Conservation (phyloP, 495 filamentous ascomycete genomes). For the Gamarada debralockiae region DNA sequence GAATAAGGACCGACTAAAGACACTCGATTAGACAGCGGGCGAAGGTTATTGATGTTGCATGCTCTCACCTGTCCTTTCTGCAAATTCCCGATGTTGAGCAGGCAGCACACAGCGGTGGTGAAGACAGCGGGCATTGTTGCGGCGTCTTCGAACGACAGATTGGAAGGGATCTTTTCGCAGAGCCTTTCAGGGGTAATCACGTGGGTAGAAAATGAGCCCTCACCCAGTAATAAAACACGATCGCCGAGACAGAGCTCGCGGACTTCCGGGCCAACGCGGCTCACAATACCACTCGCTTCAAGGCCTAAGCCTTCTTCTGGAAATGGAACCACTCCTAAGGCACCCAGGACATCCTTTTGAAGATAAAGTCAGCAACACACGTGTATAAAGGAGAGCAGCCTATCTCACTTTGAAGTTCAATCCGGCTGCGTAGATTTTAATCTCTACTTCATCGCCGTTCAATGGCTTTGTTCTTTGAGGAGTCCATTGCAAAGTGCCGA, state of each 20-base stretch:
- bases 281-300: slow-evolving; percentile 28
- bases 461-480: background rate
- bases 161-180: slow-evolving; percentile 7
- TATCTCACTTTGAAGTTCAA: slow-evolving; percentile 7
- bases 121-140: slow-evolving; percentile 28
- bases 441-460: slow-evolving; percentile 32
- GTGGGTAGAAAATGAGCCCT: slow-evolving; percentile 20
- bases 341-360: slow-evolving; percentile 1
- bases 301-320: background rate
- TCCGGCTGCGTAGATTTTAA: slow-evolving; percentile 15
- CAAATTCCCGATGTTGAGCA: slow-evolving; percentile 29
- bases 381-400: background rate
- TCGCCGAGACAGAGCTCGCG: slow-evolving; percentile 30
- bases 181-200: background rate
- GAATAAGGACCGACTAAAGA: slow-evolving; percentile 56
- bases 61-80: slow-evolving; percentile 37
- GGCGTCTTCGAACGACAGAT: slow-evolving; percentile 5
- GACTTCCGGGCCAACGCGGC: slow-evolving; percentile 25
- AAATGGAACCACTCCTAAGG: background rate
- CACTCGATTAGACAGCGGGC: no score
- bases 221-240: slow-evolving; percentile 22
- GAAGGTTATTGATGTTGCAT: no score
- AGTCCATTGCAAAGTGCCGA: background rate
- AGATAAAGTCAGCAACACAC: background rate
- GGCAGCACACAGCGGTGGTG: slow-evolving; percentile 33